phyloP scores from a whole-genome alignment of 768 basidiomycete genomes.

The Sarcomyxa edulis region DNA sequence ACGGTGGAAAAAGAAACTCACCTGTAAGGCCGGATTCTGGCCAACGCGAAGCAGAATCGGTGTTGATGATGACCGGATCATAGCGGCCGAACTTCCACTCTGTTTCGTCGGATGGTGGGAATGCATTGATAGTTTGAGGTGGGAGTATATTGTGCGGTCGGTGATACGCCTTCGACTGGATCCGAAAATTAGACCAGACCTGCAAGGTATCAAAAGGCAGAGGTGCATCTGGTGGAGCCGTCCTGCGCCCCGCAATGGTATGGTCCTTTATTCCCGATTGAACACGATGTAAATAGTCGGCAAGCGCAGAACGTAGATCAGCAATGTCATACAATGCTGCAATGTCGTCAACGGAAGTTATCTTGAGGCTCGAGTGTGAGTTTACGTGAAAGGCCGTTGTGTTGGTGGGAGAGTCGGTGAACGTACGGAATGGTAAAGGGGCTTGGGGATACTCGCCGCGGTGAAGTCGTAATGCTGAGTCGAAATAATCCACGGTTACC shows the following conservation, averaged over 20 bases:
- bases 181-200: constrained; percentile 18
- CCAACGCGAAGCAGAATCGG: constrained; percentile 9
- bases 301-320: constrained; percentile 20
- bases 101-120: constrained; percentile 9
- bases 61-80: constrained; percentile 16
- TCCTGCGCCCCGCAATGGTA: constrained; percentile 7
- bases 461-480: background rate
- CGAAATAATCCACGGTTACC: constrained; percentile 6
- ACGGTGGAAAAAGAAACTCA: constrained; percentile 2
- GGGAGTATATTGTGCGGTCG: constrained; percentile 13
- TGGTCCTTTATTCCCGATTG: background rate
- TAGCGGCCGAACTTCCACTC: constrained; percentile 15
- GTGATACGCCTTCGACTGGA: constrained; percentile 20
- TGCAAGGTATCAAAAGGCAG: constrained; percentile 18
- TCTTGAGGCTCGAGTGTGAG: constrained; percentile 11
- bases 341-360: constrained; percentile 15
- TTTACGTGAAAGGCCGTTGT: constrained; percentile 19
- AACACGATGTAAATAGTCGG: constrained; percentile 12
- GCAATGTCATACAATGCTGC: constrained; percentile 16
- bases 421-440: constrained; percentile 10
- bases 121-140: constrained; percentile 15
- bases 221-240: background rate
- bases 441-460: background rate
- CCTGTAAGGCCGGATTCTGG: constrained; percentile 15
- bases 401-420: constrained; percentile 3